Conservation (phyloP, 2,329 filamentous ascomycete genomes). For the Raffaelea ambrosiae region DNA sequence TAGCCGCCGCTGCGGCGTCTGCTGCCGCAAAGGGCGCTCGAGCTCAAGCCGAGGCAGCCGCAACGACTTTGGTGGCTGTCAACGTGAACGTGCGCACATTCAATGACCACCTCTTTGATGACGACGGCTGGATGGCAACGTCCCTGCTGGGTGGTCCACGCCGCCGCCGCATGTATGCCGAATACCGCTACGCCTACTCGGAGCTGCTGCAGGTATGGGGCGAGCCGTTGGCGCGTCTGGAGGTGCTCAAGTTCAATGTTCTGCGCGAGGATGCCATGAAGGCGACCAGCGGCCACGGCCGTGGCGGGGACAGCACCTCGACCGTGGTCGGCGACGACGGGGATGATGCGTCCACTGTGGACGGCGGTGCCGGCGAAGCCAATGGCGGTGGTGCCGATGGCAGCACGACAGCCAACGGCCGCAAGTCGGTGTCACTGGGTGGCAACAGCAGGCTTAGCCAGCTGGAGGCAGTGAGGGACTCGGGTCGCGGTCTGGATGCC, state of each 20-base stretch:
- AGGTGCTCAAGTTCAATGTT: slow-evolving; percentile 62
- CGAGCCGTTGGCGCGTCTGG: slow-evolving; percentile 52
- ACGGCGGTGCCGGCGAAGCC: slow-evolving; percentile 19
- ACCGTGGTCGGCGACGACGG: slow-evolving; percentile 13
- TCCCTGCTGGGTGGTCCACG: slow-evolving; percentile 47
- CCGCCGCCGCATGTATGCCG: slow-evolving; percentile 37
- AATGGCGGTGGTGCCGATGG: slow-evolving; percentile 17
- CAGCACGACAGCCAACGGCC: slow-evolving; percentile 20
- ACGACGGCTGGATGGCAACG: slow-evolving; percentile 55
- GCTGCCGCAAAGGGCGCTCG: slow-evolving; percentile 1
- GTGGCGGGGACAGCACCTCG: slow-evolving; percentile 15
- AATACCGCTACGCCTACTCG: slow-evolving; percentile 58
- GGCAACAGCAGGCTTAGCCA: slow-evolving; percentile 38
- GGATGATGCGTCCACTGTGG: background rate
- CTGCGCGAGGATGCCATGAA: slow-evolving; percentile 38
- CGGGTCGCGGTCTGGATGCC: slow-evolving; percentile 51
- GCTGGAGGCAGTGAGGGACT: slow-evolving; percentile 39
- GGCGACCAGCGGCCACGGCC: background rate
- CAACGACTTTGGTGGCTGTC: slow-evolving; percentile 36
- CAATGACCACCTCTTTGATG: slow-evolving; percentile 58
- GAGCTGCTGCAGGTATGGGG: slow-evolving; percentile 61
- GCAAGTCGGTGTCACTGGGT: slow-evolving; percentile 10
- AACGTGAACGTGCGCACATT: slow-evolving; percentile 45
- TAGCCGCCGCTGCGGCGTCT: slow-evolving; percentile 1
- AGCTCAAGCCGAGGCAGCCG: slow-evolving; percentile 1